These are phyloP conservation scores for Pulveroboletus sp. DNA, from an alignment of 1,284 basidiomycete genomes.

Conservation along the genomic window DNA sequence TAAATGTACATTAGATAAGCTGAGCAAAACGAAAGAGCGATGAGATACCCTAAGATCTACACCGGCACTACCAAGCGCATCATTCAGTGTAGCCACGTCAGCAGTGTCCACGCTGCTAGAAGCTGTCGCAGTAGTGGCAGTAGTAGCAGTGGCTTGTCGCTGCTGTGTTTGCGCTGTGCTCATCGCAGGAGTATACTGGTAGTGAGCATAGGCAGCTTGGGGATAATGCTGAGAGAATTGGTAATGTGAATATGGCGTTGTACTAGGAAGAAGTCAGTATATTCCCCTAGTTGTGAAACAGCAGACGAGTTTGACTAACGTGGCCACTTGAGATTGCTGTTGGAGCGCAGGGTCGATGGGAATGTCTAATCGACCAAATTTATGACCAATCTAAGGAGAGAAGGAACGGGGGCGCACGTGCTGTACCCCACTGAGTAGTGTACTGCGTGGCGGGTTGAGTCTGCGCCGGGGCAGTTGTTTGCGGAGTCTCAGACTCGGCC, in stretches of 20 bases:
- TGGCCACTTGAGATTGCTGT: constrained; percentile 53
- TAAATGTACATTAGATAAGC: constrained; percentile 29
- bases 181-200: constrained; percentile 46
- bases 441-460: constrained; percentile 33
- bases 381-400: not conserved
- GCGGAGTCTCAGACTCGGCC: constrained; percentile 38
- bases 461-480: constrained; percentile 34
- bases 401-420: constrained; percentile 37
- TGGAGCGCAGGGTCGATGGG: constrained; percentile 71
- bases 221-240: constrained; percentile 55
- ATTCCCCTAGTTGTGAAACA: not conserved
- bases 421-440: constrained; percentile 45
- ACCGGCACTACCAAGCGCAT: constrained; percentile 79
- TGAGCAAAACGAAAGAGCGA: not conserved
- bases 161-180: constrained; percentile 34
- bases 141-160: constrained; percentile 28
- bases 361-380: constrained; percentile 46
- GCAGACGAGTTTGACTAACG: constrained; percentile 36
- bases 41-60: constrained; percentile 71
- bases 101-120: constrained; percentile 52
- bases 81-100: constrained; percentile 75
- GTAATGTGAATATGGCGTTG: constrained; percentile 47
- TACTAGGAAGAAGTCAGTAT: constrained; percentile 30
- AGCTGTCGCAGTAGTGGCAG: constrained; percentile 25
- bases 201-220: constrained; percentile 53